These are phyloP conservation scores for Fusarium scirpi DNA, from an alignment of 2,329 filamentous ascomycete species.

Conservation along the genomic window DNA sequence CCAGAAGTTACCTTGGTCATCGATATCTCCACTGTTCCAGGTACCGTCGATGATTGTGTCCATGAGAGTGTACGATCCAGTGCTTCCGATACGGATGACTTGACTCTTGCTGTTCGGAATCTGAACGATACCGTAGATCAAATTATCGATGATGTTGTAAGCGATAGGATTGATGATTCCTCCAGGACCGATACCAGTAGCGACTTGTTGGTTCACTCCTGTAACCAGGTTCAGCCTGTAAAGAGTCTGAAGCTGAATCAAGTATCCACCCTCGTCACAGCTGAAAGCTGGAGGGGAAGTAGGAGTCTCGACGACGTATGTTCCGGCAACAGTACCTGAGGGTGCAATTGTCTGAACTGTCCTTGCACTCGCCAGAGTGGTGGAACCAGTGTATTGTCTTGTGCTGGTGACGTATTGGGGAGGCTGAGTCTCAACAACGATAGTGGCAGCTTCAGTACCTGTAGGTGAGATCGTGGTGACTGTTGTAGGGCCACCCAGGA, in stretches of 20 bases:
- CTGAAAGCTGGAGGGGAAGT: conserved; percentile 11
- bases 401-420: not conserved
- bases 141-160: conserved; percentile 11
- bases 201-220: conserved; percentile 2
- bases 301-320: conserved; percentile 16
- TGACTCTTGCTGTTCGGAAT: not conserved
- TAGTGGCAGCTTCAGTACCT: not conserved
- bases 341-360: not conserved
- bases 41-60: not conserved
- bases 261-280: conserved; percentile 23
- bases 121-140: conserved; percentile 20
- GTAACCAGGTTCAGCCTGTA: conserved; percentile 11
- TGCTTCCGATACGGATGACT: conserved; percentile 12
- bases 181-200: not conserved
- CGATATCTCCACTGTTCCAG: conserved; percentile 12
- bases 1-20: conserved; percentile 9
- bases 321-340: not conserved
- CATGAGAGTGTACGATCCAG: conserved; percentile 14
- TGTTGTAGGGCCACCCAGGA: not conserved
- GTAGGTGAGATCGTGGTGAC: conserved; percentile 6
- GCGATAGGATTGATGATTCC: conserved; percentile 15
- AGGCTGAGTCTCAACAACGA: conserved; percentile 11
- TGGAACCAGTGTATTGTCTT: conserved; percentile 1
- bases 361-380: not conserved
- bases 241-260: conserved; percentile 16